A percentile compares a stretch with the other conserved stretches of the same genome.
Evolutionary conservation across 1,139 yeast genomes (phyloP).

Genomic region (Geotrichum citri-aurantii): DNA sequence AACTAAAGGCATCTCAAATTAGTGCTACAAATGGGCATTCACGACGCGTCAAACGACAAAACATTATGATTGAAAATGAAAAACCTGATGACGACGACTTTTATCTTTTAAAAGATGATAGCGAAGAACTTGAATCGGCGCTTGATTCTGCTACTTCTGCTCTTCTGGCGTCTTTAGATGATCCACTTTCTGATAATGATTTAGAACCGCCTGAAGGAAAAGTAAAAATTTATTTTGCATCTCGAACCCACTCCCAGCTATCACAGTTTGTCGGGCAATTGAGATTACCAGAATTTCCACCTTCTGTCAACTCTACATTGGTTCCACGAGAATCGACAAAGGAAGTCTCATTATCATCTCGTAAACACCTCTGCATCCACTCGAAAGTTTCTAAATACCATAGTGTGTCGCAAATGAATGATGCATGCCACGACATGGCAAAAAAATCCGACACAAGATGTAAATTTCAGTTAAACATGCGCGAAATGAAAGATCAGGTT

Average conservation of each 20-base stretch:
- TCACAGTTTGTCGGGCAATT: constrained; percentile 76
- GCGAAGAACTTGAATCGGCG: constrained; percentile 11
- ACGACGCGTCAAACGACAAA: constrained; percentile 1
- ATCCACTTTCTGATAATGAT: background rate
- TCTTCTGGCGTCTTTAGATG: constrained; percentile 13
- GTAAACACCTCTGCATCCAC: constrained; percentile 81
- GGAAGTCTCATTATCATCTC: constrained; percentile 48
- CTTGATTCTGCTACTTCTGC: constrained; percentile 12
- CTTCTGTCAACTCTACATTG: constrained; percentile 42
- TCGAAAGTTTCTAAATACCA: constrained; percentile 48
- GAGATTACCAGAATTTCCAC: constrained; percentile 54
- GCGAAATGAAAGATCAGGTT: constrained; percentile 33
- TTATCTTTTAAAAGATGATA: constrained; percentile 11
- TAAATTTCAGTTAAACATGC: constrained; percentile 41
- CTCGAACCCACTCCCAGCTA: constrained; percentile 89
- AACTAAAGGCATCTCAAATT: constrained; percentile 21
- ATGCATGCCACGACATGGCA: constrained; percentile 74
- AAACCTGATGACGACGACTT: constrained; percentile 10
- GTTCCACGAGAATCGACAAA: constrained; percentile 24
- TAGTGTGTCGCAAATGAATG: constrained; percentile 60
- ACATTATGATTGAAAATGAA: constrained; percentile 8
- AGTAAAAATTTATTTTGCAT: constrained; percentile 56
- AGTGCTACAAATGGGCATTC: constrained; percentile 3
- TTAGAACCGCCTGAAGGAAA: constrained; percentile 12
- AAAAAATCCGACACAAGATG: constrained; percentile 44